These are phyloP conservation scores for Rhododendron simsii DNA, from an alignment of 148 eudicot species.

Conservation along the genomic window DNA sequence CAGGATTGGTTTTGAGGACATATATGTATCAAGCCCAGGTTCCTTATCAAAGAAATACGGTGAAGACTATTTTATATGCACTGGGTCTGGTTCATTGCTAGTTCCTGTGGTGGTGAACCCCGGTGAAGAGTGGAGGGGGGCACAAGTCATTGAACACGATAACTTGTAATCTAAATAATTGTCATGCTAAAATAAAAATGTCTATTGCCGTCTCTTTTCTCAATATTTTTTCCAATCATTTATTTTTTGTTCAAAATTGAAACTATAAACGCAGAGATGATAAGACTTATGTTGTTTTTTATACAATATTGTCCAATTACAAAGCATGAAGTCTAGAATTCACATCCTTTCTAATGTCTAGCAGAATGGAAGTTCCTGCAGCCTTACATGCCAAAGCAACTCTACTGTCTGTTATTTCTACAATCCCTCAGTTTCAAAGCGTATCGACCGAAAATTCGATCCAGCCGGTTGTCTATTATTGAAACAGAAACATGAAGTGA, in stretches of 20 bases:
- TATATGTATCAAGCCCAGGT: slow-evolving; percentile 79
- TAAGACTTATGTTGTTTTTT: not conserved
- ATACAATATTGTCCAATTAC: not conserved
- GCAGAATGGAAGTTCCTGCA: not conserved
- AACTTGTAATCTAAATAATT: slow-evolving; percentile 36
- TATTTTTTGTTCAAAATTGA: not conserved
- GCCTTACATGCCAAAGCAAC: not conserved
- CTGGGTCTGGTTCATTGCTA: slow-evolving; percentile 82
- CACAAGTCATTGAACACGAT: slow-evolving; percentile 85
- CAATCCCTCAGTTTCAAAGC: not conserved
- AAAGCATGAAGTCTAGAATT: not conserved
- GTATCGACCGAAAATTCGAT: too few relatives aligned
- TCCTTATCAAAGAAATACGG: slow-evolving; percentile 62
- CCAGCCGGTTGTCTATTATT: not conserved
- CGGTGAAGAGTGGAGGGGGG: slow-evolving; percentile 87
- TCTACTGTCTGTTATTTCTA: not conserved
- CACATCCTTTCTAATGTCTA: not conserved
- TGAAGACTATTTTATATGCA: slow-evolving; percentile 70
- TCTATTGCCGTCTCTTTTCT: not conserved
- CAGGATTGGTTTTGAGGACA: slow-evolving; percentile 74
- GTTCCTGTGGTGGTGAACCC: slow-evolving; percentile 69
- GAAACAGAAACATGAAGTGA: not conserved
- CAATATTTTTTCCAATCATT: not conserved
- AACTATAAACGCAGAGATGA: not conserved
- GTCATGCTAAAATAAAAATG: not conserved